phyloP scores from a whole-genome alignment of 768 basidiomycete species.

The Boletus subcaerulescens region DNA sequence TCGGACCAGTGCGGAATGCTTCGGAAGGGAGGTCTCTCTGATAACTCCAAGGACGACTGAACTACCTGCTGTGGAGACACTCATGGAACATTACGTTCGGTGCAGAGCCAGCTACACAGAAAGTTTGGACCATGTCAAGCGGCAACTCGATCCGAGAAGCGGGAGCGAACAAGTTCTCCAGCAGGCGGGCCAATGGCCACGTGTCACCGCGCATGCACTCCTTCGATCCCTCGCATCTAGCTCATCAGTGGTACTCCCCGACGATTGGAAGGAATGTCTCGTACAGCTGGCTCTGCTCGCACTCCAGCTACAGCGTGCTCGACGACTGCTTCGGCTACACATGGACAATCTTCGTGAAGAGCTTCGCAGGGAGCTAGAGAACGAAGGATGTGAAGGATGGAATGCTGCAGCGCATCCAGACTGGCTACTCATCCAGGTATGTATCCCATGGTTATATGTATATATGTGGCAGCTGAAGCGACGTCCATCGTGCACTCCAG shows the following conservation, averaged over 20 bases:
- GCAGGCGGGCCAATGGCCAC: constrained; percentile 37
- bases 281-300: constrained; percentile 27
- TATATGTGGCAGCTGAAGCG: neutral
- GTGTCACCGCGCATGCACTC: constrained; percentile 30
- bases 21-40: constrained; percentile 3
- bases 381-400: constrained; percentile 23
- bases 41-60: neutral
- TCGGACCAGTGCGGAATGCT: constrained; percentile 3
- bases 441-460: neutral
- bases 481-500: constrained; percentile 21
- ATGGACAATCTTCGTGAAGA: constrained; percentile 27
- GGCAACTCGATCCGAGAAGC: constrained; percentile 13
- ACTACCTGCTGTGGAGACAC: neutral
- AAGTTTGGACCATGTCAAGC: neutral
- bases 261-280: constrained; percentile 32
- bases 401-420: constrained; percentile 28
- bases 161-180: constrained; percentile 16
- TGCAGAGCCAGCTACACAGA: constrained; percentile 5
- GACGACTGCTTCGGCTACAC: constrained; percentile 30
- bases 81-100: constrained; percentile 8
- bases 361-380: constrained; percentile 26
- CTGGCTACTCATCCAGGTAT: constrained; percentile 47
- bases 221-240: constrained; percentile 31
- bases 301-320: constrained; percentile 36
- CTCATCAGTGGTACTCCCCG: constrained; percentile 11